Percentiles rank a stretch among this genome's conserved stretches.
Evolutionary conservation across 2,329 filamentous ascomycete species (phyloP).

Genomic region (Phialocephala subalpina): DNA sequence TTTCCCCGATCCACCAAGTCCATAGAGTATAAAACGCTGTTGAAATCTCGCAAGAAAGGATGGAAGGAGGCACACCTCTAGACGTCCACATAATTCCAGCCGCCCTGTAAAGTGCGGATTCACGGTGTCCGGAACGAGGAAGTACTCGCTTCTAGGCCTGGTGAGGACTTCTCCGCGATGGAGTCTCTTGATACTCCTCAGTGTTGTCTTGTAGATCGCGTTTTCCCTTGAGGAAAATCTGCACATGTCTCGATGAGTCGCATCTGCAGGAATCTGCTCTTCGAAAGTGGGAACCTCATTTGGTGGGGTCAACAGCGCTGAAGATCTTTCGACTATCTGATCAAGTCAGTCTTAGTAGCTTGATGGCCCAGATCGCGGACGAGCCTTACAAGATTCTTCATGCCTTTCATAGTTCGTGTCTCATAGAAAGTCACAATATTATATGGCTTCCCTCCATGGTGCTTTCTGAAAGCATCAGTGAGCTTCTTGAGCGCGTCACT

Average conservation of each 20-base stretch:
- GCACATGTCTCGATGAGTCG: constrained; percentile 29
- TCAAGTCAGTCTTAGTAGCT: background rate
- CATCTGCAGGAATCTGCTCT: constrained; percentile 25
- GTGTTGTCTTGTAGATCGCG: constrained; percentile 22
- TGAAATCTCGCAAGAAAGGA: constrained; percentile 13
- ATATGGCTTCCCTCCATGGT: constrained; percentile 11
- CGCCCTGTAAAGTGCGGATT: constrained; percentile 33
- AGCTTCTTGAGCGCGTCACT: constrained; percentile 18
- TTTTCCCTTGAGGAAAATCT: constrained; percentile 17
- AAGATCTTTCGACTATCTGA: constrained; percentile 26
- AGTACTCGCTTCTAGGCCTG: constrained; percentile 24
- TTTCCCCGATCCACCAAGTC: constrained; percentile 44
- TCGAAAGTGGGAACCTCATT: constrained; percentile 20
- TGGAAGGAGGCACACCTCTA: constrained; percentile 16
- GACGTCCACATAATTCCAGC: constrained; percentile 19
- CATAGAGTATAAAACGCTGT: constrained; percentile 35
- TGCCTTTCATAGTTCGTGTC: constrained; percentile 20
- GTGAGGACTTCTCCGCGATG: background rate
- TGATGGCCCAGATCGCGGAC: background rate
- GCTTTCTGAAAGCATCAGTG: constrained; percentile 17
- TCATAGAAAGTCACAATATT: constrained; percentile 34
- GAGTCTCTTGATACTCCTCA: constrained; percentile 25
- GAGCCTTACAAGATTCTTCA: constrained; percentile 8
- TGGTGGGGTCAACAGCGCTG: constrained; percentile 22
- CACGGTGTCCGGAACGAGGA: constrained; percentile 18